Conservation (phyloP, 2,329 filamentous ascomycete species). For the Aspergillus intermedius region DNA sequence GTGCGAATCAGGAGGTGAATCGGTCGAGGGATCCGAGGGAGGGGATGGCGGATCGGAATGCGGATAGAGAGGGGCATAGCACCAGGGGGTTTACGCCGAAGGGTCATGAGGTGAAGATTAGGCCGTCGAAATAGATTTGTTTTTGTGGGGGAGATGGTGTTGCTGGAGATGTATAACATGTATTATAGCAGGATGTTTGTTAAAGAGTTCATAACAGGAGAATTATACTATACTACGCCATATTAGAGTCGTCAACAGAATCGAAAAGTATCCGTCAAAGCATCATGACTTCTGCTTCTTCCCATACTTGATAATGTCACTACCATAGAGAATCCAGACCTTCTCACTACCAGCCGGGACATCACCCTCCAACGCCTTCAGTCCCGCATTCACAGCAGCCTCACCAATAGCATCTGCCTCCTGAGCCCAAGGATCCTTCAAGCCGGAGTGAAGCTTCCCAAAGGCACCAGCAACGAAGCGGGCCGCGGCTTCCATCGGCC, state of each 20-base stretch:
- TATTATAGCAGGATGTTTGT: background rate
- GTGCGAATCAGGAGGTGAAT: constrained; percentile 55
- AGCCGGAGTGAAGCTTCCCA: constrained; percentile 45
- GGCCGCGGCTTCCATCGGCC: constrained; percentile 53
- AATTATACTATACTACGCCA: too few relatives aligned
- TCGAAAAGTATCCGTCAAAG: background rate
- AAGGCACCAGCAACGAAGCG: constrained; percentile 51
- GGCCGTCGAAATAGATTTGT: background rate
- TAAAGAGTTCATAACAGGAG: background rate
- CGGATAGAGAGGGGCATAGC: constrained; percentile 32
- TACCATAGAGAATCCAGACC: constrained; percentile 33
- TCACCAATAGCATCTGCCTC: constrained; percentile 64
- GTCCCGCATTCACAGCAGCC: constrained; percentile 29
- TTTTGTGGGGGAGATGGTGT: background rate
- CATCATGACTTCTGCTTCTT: constrained; percentile 9
- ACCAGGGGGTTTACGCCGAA: constrained; percentile 32
- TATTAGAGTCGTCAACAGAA: too few relatives aligned
- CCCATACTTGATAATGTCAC: constrained; percentile 30
- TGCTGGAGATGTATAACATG: background rate
- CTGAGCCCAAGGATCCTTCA: constrained; percentile 65
- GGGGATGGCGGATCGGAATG: constrained; percentile 38
- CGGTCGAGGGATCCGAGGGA: constrained; percentile 41
- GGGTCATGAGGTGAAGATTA: constrained; percentile 2
- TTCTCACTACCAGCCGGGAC: constrained; percentile 34
- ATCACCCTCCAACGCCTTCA: constrained; percentile 37